Base-by-base conservation (phyloP, 2,329 filamentous ascomycete genomes). In the Venturia carpophila region DNA sequence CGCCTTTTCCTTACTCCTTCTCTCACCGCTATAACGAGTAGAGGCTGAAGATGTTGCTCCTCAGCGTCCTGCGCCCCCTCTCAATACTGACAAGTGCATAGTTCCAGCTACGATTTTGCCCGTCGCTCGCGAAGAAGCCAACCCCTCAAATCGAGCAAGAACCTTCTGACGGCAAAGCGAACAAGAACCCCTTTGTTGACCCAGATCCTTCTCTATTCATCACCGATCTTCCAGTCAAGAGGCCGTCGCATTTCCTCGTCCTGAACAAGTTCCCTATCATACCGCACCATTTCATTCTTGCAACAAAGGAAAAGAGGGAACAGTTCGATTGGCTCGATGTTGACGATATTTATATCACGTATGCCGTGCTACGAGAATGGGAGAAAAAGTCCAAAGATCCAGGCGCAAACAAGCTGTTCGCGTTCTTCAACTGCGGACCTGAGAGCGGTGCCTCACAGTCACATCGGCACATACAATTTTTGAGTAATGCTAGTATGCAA, bases 191-290 rank as follows among this genome's bases (percentile, higher is more conserved):
- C 4, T 91, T 91, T 73, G 84, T 83, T 42, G 79, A 84, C 66
- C 87, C 87, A 0, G 74, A 80, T 0, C 70, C 77, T 2, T 77
- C 80, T 5, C 76, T 83, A 11, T 80, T 88, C 65, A 77, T 87
- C 45, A 74, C 86, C 55, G 73, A 81, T 19, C 71, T 89, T 9
- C 78, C 75, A 1, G 49, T 45, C 49, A 67, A 77, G 1, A 42
- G 67, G 2, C 77, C 83, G 0, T 73, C 77, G 10, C 87, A 91
- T 73, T 80, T 82, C 66, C 79, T 91, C 52, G 84, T 91, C 1
- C 78, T 91, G 49, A 91, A 91, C 79, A 91, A 91, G 74, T 91
- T 88, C 70, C 87, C 88, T 61, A 76, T 91, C 61, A 86, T 89
- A 42, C 82, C 83, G 0, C 81, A 86, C 70, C 88, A 91, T 75